Base-by-base conservation (phyloP, 176 grass and related monocot genomes). In the Zea mays region DNA sequence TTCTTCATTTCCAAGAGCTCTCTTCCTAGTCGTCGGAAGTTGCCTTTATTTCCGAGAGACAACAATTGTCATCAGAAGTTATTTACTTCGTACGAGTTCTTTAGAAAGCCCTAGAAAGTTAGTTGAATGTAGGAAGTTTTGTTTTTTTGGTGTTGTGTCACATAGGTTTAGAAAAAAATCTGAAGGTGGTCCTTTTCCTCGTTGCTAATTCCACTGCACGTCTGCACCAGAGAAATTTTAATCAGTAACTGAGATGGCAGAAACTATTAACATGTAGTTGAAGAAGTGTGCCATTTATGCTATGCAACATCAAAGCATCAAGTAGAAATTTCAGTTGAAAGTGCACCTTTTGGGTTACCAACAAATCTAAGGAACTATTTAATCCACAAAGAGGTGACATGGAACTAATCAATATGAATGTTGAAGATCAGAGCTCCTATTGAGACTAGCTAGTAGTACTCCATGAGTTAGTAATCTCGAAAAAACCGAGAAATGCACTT, bases 121-220 rank as follows among this genome's bases (percentile, higher is more conserved):
- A 27, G 27, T 27, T 27, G 27, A 27, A 27, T 27, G 27, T 27
- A 27, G 27, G 27, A 27, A 27, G 27, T 27, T 27, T 27, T 27
- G 27, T 27, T 27, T 27, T n/a, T 27, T 27, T 27, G 27, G 27
- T 27, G 27, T 27, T 27, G 27, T 27, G 27, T 97, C 94, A 12
- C 94, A 81, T 71, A 97, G 90, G 76, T 93, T 92, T 70, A 92
- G 78, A 97, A 58, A 19, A 97, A 86, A 75, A 86, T 97, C 44
- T 91, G 77, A 51, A 97, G 89, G 74, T 97, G 94, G 46, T 76
- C 84, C 85, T 97, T 97, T 71, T 97, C 94, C 79, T 97, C 91
- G 17, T 90, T 93, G 82, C 85, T 92, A 82, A 97, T 97, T 70
- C 86, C 94, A 78, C 94, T 97, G 85, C 71, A 83, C 50, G 27